Evolutionary conservation across 495 filamentous ascomycete species (phyloP), one percentile per base, ranked within the genome.

Genomic region (Trichoderma virens): DNA sequence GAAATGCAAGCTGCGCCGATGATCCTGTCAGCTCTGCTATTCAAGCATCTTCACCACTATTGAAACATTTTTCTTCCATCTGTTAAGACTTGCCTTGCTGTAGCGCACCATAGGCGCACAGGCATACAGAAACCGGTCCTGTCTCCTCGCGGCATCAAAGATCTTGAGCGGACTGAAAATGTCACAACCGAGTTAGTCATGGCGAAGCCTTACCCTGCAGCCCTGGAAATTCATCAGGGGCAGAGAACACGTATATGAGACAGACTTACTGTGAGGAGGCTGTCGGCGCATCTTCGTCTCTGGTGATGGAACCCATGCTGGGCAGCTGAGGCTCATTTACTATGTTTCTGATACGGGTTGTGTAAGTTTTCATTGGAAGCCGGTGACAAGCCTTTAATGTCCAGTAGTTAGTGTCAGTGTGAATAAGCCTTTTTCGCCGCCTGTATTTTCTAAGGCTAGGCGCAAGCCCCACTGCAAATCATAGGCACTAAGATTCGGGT

Each of bases 61-160:
- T n/a, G n/a, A n/a, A n/a, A n/a, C n/a, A n/a, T n/a, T n/a, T n/a
- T n/a, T n/a, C n/a, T n/a, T n/a, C n/a, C n/a, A n/a, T n/a, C n/a
- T n/a, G n/a, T n/a, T n/a, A n/a, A n/a, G n/a, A n/a, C 69, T 64
- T 67, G 70, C 79, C 78, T 84, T 84, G 76, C 79, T 80, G 71
- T 86, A 88, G 65, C 86, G 77, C 59, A 89, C 86, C 86, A 89
- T 89, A n/a, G 86, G 86, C 18, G 86, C 86, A 28, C 79, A 82
- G 35, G 85, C 77, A 70, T 83, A 83, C 11, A 87, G 62, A 23
- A 83, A 78, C 35, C 84, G 71, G 25, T 76, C 72, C 66, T 84
- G 71, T 28, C 73, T 73, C 67, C 77, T 80, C 23, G 84, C 80
- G n/a, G 75, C 69, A 65, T 83, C 78, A 67, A 88, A 86, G 45